A percentile compares a stretch with the other conserved stretches of the same genome.
Evolutionary conservation across 2,329 filamentous ascomycete species (phyloP).

Genomic region (Dactylellina sp.): DNA sequence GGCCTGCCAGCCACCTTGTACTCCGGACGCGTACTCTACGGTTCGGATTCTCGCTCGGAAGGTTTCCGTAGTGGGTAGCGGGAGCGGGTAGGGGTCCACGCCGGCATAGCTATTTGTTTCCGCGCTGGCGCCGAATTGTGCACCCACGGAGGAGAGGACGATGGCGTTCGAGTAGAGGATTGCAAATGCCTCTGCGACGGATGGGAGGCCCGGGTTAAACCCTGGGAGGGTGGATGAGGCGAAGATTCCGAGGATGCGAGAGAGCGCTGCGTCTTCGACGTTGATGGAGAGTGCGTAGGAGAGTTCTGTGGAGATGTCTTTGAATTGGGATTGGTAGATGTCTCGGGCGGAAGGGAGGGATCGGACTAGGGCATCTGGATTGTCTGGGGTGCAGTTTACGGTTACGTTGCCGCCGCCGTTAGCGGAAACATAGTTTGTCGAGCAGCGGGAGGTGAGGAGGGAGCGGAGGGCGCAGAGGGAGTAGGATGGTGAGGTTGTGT

Average conservation of each 20-base stretch:
- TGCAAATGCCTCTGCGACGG: slow-evolving; percentile 78
- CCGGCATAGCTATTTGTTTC: slow-evolving; percentile 63
- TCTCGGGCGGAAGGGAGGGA: slow-evolving; percentile 21
- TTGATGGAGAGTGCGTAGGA: slow-evolving; percentile 50
- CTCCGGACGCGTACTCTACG: slow-evolving; percentile 78
- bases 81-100: slow-evolving; percentile 32
- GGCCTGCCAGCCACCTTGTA: slow-evolving; percentile 71
- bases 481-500: slow-evolving; percentile 67
- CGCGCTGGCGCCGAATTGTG: slow-evolving; percentile 68
- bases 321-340: slow-evolving; percentile 49
- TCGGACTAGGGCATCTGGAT: slow-evolving; percentile 25
- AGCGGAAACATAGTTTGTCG: slow-evolving; percentile 72
- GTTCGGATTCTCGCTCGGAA: slow-evolving; percentile 75
- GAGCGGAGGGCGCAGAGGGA: slow-evolving; percentile 76
- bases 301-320: slow-evolving; percentile 50
- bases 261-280: slow-evolving; percentile 40
- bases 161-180: slow-evolving; percentile 77
- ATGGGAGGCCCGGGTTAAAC: slow-evolving; percentile 71
- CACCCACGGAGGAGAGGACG: slow-evolving; percentile 70
- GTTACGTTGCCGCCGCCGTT: slow-evolving; percentile 71
- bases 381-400: slow-evolving; percentile 66
- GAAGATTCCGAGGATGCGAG: slow-evolving; percentile 46
- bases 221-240: slow-evolving; percentile 34
- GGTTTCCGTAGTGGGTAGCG: slow-evolving; percentile 64
- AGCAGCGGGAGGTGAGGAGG: slow-evolving; percentile 74